Conservation (phyloP, 2,329 filamentous ascomycete species). For the Lomentospora prolificans region DNA sequence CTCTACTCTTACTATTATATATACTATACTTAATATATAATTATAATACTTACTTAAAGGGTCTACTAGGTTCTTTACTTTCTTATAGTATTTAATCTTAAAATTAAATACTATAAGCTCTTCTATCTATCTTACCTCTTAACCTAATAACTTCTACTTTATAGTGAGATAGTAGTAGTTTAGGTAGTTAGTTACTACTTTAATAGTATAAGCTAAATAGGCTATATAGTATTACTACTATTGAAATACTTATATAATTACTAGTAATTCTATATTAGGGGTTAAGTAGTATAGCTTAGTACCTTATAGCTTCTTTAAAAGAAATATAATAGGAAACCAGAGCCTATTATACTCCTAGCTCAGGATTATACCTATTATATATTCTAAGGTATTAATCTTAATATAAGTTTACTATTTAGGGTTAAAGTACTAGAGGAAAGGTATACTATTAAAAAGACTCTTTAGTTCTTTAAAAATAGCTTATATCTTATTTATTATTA, state of each 20-base stretch:
- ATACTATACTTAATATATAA: neutral
- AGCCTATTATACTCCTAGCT: neutral
- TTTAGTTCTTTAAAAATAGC: neutral
- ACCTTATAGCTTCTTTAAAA: neutral
- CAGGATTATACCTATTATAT: no score
- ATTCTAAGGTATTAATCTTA: neutral
- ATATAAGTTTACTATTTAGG: neutral
- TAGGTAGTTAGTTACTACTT: conserved; percentile 1
- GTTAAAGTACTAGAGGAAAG: neutral
- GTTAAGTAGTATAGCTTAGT: conserved; percentile 8
- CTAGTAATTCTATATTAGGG: neutral
- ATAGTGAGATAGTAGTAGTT: neutral
- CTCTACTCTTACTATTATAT: neutral
- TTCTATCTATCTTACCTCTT: neutral
- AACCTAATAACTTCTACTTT: neutral
- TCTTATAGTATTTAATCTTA: neutral
- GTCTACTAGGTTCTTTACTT: neutral
- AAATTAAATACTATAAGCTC: neutral
- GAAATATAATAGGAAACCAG: neutral
- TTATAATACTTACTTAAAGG: neutral
- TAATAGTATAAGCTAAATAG: conserved; percentile 4
- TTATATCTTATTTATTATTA: no score
- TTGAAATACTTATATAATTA: conserved; percentile 7
- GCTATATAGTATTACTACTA: conserved; percentile 5
- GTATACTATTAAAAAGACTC: neutral